phyloP scores from a whole-genome alignment of 1,139 yeast genomes.

The Suhomyces atakaporum region DNA sequence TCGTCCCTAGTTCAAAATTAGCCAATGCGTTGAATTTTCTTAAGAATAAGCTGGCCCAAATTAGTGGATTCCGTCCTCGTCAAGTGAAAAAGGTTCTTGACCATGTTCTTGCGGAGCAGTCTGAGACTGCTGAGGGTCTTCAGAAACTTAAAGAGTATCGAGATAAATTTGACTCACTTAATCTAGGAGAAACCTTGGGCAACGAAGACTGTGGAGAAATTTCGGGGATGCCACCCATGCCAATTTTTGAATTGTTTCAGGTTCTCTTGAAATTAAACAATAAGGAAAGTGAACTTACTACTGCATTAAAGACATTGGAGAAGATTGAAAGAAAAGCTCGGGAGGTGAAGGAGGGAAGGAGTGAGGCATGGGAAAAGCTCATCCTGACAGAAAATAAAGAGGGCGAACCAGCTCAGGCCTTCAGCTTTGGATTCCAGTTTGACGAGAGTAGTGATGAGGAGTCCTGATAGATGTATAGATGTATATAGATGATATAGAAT shows the following conservation, averaged over 20 bases:
- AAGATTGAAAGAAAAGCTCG: constrained; percentile 29
- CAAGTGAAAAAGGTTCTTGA: constrained; percentile 46
- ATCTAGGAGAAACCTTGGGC: constrained; percentile 26
- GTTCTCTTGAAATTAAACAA: constrained; percentile 44
- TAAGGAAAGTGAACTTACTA: constrained; percentile 29
- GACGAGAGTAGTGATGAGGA: constrained; percentile 26
- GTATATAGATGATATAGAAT: background rate
- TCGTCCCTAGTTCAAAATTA: constrained; percentile 67
- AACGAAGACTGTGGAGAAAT: constrained; percentile 50
- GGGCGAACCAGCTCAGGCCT: constrained; percentile 14
- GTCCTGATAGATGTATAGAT: background rate
- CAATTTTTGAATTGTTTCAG: constrained; percentile 58
- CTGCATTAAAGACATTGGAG: constrained; percentile 35
- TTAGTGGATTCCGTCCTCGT: constrained; percentile 73
- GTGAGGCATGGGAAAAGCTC: constrained; percentile 27
- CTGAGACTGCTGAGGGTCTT: constrained; percentile 10
- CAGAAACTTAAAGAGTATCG: constrained; percentile 21
- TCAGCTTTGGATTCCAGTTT: constrained; percentile 36
- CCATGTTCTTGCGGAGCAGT: constrained; percentile 20
- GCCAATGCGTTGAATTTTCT: constrained; percentile 66
- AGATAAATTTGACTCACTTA: constrained; percentile 20
- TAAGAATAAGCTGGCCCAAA: constrained; percentile 64
- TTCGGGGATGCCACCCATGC: constrained; percentile 45
- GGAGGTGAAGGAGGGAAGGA: constrained; percentile 19
- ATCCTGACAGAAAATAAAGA: constrained; percentile 11